phyloP scores from a whole-genome alignment of 306 rosid species.

The Cucurbita maxima region DNA sequence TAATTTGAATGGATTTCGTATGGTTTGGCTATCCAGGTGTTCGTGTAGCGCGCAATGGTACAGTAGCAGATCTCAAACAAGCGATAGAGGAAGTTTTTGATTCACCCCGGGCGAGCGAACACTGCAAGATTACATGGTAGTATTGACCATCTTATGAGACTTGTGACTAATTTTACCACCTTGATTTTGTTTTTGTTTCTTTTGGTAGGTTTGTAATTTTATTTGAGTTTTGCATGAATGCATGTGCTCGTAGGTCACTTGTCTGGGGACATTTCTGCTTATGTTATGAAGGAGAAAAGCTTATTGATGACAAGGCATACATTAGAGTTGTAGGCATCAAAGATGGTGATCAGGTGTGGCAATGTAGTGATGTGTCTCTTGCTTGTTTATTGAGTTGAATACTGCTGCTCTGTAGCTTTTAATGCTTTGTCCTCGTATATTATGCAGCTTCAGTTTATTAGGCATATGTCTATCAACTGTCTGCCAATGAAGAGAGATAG shows the following conservation, averaged over 20 bases:
- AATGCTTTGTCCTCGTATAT: neutral
- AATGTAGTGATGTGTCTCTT: neutral
- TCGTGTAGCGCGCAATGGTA: slow-evolving; percentile 17
- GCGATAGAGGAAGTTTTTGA: slow-evolving; percentile 27
- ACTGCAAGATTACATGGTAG: slow-evolving; percentile 27
- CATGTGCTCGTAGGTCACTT: slow-evolving; percentile 20
- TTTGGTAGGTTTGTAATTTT: neutral
- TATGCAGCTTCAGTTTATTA: slow-evolving; percentile 33
- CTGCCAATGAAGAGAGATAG: slow-evolving; percentile 18
- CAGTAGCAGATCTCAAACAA: slow-evolving; percentile 29
- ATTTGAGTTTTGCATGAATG: neutral
- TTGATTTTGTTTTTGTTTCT: neutral
- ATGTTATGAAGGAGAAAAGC: slow-evolving; percentile 26
- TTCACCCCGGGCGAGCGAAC: slow-evolving; percentile 13
- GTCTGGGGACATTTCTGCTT: slow-evolving; percentile 49
- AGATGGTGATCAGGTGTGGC: slow-evolving; percentile 41
- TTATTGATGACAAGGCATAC: slow-evolving; percentile 22
- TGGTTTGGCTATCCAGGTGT: slow-evolving; percentile 13
- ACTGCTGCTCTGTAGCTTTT: neutral
- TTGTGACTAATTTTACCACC: neutral
- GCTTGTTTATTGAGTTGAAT: neutral
- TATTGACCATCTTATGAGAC: neutral
- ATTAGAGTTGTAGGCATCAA: slow-evolving; percentile 24
- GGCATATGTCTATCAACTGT: slow-evolving; percentile 32
- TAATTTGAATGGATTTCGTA: neutral